These are phyloP conservation scores for Diaporthe sp. DNA, from an alignment of 2,329 filamentous ascomycete genomes.

Conservation along the genomic window DNA sequence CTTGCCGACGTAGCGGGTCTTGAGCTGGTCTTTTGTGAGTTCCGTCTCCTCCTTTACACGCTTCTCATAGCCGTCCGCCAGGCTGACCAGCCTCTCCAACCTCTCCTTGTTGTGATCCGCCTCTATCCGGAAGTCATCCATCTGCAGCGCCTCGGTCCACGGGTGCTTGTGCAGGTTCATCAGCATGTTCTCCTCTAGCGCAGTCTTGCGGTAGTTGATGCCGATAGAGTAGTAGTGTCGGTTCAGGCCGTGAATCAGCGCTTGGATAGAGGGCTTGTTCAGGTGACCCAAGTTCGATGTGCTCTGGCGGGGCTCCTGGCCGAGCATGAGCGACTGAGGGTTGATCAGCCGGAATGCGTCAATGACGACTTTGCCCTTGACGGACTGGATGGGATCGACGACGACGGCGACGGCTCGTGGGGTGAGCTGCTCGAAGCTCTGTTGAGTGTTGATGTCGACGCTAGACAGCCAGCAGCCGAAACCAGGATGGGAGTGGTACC, in stretches of 20 bases:
- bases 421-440: slow-evolving; percentile 99
- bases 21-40: slow-evolving; percentile 95
- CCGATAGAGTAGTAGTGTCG: slow-evolving; percentile 99
- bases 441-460: slow-evolving; percentile 99
- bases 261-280: slow-evolving; percentile 99
- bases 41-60: slow-evolving; percentile 99
- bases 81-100: slow-evolving; percentile 86
- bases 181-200: slow-evolving; percentile 98
- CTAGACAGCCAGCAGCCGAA: slow-evolving; percentile 99
- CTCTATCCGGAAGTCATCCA: slow-evolving; percentile 94
- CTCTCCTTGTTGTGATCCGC: slow-evolving; percentile 88
- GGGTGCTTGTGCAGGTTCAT: slow-evolving; percentile 99
- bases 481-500: slow-evolving; percentile 99
- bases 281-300: slow-evolving; percentile 98
- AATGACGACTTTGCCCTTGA: slow-evolving; percentile 99
- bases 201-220: slow-evolving; percentile 98
- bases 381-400: slow-evolving; percentile 98
- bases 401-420: slow-evolving; percentile 97
- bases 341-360: slow-evolving; percentile 99
- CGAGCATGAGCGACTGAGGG: slow-evolving; percentile 97
- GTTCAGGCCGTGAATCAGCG: slow-evolving; percentile 97
- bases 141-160: slow-evolving; percentile 97
- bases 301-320: slow-evolving; percentile 96
- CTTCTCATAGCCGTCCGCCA: slow-evolving; percentile 98
- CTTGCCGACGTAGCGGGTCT: slow-evolving; percentile 99